Evolutionary conservation across 495 filamentous ascomycete genomes (phyloP), one percentile per base, ranked within the genome.

Genomic region (Entonaema liquescens): DNA sequence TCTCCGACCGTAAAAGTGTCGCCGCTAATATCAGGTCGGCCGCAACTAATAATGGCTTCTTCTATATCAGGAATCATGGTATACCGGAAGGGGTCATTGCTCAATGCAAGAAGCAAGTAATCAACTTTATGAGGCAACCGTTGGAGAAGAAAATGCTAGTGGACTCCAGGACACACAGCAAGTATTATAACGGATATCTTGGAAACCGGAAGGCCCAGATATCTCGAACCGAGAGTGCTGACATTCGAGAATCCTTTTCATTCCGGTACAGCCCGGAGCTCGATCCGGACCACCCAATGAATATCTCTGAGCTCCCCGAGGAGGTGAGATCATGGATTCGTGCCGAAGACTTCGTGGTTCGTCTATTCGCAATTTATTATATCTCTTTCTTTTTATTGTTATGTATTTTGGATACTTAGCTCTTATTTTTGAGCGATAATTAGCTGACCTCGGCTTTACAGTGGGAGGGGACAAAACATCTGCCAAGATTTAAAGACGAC

Each of bases 51-150:
- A 85, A 77, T 0, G 86, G 85, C 0, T 87, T 88, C 74, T 87
- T 88, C 72, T 87, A 88, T 62, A 76, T 86, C 67, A 82, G 80
- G 71, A 86, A 87, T 36, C 85, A 88, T 72, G 84, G 86, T 0
- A 86, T 88, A 31, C 55, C 80, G 0, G 79, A 83, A 19, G 76
- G 80, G 2, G 71, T 81, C 0, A 84, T 88, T 68, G 70, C 80
- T 3, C 68, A 65, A 12, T 84, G 85, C 42, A 79, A 78, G 54
- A 74, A 76, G 58, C 78, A 81, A 60, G 80, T 81, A 6, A 58
- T 82, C 47, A 76, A 77, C 2, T 87, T 86, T 63, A 86, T 87
- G 74, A 70, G 65, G 35, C 84, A 85, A 49, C 72, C 84, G 0
- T 60, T 67, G 0, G 81, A 82, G 40, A 74, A 81, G 50, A 85